Percentiles rank a stretch among this genome's conserved stretches.
phyloP scores from a whole-genome alignment of 495 filamentous ascomycete species.

The Penicillium taxi region DNA sequence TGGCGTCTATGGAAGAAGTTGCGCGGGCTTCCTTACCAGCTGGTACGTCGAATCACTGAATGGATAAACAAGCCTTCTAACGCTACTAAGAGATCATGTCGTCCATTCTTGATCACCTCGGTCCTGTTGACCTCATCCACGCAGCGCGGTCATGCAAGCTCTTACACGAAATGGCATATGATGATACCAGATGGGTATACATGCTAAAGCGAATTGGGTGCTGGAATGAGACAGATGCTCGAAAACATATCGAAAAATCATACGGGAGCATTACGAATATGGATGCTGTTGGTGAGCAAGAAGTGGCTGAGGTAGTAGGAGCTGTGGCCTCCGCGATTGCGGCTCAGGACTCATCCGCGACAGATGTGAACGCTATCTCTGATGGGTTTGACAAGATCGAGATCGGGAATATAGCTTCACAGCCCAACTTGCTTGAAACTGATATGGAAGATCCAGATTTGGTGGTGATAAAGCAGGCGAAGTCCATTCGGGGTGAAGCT shows the following conservation, averaged over 20 bases:
- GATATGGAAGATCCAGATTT: slow-evolving; percentile 45
- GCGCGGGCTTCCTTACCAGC: slow-evolving; percentile 70
- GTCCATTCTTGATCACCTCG: slow-evolving; percentile 80
- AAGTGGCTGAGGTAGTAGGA: slow-evolving; percentile 25
- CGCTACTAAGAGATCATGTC: slow-evolving; percentile 67
- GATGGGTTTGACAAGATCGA: slow-evolving; percentile 64
- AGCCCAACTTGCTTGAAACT: slow-evolving; percentile 10
- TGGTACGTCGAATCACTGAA: slow-evolving; percentile 41
- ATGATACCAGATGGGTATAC: slow-evolving; percentile 92
- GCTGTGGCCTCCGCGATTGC: slow-evolving; percentile 10
- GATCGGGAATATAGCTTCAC: slow-evolving; percentile 27
- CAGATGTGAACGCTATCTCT: slow-evolving; percentile 30
- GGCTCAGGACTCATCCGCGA: slow-evolving; percentile 9
- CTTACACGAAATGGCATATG: slow-evolving; percentile 97
- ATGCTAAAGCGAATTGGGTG: slow-evolving; percentile 75
- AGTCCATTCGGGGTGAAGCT: slow-evolving; percentile 78
- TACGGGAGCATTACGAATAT: slow-evolving; percentile 59
- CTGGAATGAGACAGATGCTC: slow-evolving; percentile 87
- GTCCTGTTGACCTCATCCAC: slow-evolving; percentile 71
- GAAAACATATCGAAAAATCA: slow-evolving; percentile 65
- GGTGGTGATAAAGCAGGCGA: slow-evolving; percentile 55
- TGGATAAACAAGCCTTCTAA: slow-evolving; percentile 11
- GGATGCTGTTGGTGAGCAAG: slow-evolving; percentile 44
- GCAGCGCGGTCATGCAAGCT: slow-evolving; percentile 84
- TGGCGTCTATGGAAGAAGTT: slow-evolving; percentile 66